Base-by-base conservation (phyloP, 805 yeast genomes). In the Tetrapisispora arboricola region DNA sequence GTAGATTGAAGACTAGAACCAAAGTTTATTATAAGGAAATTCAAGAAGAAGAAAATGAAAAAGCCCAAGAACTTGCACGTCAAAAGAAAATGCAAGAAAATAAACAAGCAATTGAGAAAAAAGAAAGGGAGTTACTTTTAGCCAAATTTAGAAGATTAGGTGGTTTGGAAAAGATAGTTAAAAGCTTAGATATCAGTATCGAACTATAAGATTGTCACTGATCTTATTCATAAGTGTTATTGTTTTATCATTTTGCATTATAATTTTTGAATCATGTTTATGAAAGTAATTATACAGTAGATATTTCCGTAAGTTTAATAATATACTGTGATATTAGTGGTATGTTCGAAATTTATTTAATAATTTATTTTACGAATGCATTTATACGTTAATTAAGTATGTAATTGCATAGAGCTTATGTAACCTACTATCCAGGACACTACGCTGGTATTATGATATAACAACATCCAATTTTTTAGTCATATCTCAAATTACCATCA, bases 1-100 rank as follows among this genome's bases (percentile, higher is more conserved):
- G 83, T 49, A 78, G 97, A 60, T 73, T 92, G 56, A 81, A 84
- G 58, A 90, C 97, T 1, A 82, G 78, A 46, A 84, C 96, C 1
- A 76, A 84, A 53, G 76, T 85, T 45, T 90, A 85, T 62, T 86
- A 87, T 39, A 67, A 70, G 36, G 73, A 60, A 42, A 64, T 70
- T 36, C 76, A 71, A 46, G 70, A 70, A 46, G 73, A 70, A 45
- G 80, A 72, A 47, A 76, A 78, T 49, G 78, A 72, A 49, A 72
- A 70, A 58, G 82, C 80, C 3, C 66, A 75, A 42, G 71, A 66
- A 26, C 72, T 73, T 42, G 79, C 76, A 6, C 66, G 67, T 38
- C 68, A 67, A 40, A 69, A 70, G 44, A 71, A 68, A 39, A 40
- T 57, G 12, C 63, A 57, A 29, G 63, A 60, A 24, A 58, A 58